phyloP scores from a whole-genome alignment of 2,329 filamentous ascomycete genomes.

The Phyllosticta citrichinensis region DNA sequence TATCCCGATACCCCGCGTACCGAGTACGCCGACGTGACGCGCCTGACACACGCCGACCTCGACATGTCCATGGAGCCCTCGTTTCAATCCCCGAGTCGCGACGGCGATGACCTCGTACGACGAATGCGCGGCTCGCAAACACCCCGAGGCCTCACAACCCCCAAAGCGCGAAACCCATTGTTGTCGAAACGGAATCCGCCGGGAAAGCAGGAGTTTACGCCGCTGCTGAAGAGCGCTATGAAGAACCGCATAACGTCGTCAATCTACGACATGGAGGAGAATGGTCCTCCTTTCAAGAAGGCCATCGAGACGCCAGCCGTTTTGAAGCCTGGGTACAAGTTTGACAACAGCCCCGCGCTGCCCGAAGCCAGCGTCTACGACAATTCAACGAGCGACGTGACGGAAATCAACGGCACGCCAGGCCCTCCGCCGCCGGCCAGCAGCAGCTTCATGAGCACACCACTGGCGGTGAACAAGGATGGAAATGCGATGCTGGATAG shows the following conservation, averaged over 20 bases:
- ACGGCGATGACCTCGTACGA: slow-evolving; percentile 60
- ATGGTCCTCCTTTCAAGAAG: slow-evolving; percentile 15
- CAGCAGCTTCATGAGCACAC: slow-evolving; percentile 74
- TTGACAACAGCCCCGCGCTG: slow-evolving; percentile 64
- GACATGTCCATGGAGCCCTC: slow-evolving; percentile 83
- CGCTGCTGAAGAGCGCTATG: slow-evolving; percentile 75
- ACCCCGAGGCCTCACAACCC: slow-evolving; percentile 56
- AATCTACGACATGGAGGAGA: slow-evolving; percentile 26
- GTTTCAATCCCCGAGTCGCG: slow-evolving; percentile 70
- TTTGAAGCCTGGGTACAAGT: slow-evolving; percentile 50
- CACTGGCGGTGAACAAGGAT: slow-evolving; percentile 57
- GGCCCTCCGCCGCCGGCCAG: slow-evolving; percentile 59
- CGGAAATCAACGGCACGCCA: slow-evolving; percentile 43
- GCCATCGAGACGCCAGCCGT: slow-evolving; percentile 57
- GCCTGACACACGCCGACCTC: slow-evolving; percentile 58
- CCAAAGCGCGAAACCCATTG: slow-evolving; percentile 61
- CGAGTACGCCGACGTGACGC: slow-evolving; percentile 74
- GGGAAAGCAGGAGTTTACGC: slow-evolving; percentile 75
- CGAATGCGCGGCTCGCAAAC: slow-evolving; percentile 45
- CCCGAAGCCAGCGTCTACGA: slow-evolving; percentile 60
- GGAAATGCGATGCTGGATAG: slow-evolving; percentile 62
- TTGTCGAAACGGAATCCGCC: slow-evolving; percentile 42
- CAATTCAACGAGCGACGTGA: slow-evolving; percentile 25
- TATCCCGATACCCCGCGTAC: slow-evolving; percentile 79
- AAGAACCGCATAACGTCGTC: slow-evolving; percentile 49